A percentile compares a stretch with the other conserved stretches of the same genome.
Conservation (phyloP, 1,284 basidiomycete species). For the Porphyrellus sp. region DNA sequence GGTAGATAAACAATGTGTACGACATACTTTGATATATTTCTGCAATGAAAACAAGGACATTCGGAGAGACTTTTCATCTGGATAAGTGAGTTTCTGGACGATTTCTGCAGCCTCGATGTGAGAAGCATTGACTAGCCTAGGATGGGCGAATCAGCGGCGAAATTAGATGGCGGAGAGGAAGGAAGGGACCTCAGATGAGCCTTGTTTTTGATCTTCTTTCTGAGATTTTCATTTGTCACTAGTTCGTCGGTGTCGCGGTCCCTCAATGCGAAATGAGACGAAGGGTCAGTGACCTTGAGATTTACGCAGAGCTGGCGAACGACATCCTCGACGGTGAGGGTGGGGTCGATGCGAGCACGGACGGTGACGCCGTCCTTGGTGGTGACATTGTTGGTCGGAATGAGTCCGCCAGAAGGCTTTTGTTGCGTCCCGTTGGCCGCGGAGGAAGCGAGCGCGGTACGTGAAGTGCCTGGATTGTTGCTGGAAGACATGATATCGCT, state of each 20-base stretch:
- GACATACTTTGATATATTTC: slow-evolving; percentile 69
- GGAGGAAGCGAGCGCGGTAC: slow-evolving; percentile 24
- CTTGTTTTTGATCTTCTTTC: slow-evolving; percentile 78
- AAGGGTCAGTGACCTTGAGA: slow-evolving; percentile 80
- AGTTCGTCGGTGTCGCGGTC: slow-evolving; percentile 83
- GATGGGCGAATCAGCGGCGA: slow-evolving; percentile 1
- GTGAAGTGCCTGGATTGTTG: slow-evolving; percentile 35
- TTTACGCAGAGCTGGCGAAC: slow-evolving; percentile 76
- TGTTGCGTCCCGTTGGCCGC: slow-evolving; percentile 42
- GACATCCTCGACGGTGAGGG: slow-evolving; percentile 75
- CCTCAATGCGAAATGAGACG: slow-evolving; percentile 79
- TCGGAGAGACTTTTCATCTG: slow-evolving; percentile 63
- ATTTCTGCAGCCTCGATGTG: slow-evolving; percentile 79
- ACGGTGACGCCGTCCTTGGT: slow-evolving; percentile 70
- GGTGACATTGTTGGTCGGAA: slow-evolving; percentile 79
- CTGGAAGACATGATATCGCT: slow-evolving; percentile 18
- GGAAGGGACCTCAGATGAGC: slow-evolving; percentile 72
- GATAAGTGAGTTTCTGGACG: slow-evolving; percentile 64
- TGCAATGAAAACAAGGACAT: slow-evolving; percentile 79
- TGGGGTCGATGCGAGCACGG: slow-evolving; percentile 76
- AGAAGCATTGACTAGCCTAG: slow-evolving; percentile 77
- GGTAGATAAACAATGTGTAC: background rate
- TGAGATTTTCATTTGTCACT: slow-evolving; percentile 87
- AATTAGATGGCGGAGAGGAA: background rate
- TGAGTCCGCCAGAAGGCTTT: slow-evolving; percentile 43